phyloP scores from a whole-genome alignment of 768 basidiomycete genomes.

The Boletus reticuloceps region DNA sequence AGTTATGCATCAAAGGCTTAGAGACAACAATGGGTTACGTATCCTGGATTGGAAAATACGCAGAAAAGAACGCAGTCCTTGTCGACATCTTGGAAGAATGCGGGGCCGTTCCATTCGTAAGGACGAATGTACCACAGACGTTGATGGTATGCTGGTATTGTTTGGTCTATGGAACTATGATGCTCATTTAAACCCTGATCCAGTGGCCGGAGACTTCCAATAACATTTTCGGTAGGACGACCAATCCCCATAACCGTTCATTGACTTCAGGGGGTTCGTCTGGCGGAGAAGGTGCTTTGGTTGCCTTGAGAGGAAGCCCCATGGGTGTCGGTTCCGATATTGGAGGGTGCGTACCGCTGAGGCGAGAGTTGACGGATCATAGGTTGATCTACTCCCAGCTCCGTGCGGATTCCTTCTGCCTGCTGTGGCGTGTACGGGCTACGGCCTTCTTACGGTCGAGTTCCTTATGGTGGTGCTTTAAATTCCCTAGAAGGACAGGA shows the following conservation, averaged over 20 bases:
- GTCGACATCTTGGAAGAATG: conserved; percentile 62
- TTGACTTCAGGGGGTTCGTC: conserved; percentile 79
- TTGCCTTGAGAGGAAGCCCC: conserved; percentile 46
- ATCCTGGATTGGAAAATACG: conserved; percentile 63
- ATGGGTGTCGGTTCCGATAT: conserved; percentile 79
- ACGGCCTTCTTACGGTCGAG: conserved; percentile 62
- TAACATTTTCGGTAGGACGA: conserved; percentile 73
- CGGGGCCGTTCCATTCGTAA: conserved; percentile 71
- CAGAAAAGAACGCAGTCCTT: conserved; percentile 58
- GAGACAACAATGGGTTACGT: conserved; percentile 77
- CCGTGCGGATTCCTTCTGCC: conserved; percentile 65
- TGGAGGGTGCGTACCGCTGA: conserved; percentile 52
- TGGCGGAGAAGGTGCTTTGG: conserved; percentile 81
- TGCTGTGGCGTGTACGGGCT: conserved; percentile 73
- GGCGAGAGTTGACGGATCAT: not conserved
- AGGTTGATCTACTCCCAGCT: conserved; percentile 38
- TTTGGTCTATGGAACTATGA: not conserved
- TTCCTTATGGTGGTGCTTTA: conserved; percentile 66
- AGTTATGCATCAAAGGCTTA: conserved; percentile 63
- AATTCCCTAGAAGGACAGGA: conserved; percentile 74
- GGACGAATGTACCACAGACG: conserved; percentile 77
- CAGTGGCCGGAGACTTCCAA: conserved; percentile 82
- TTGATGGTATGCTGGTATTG: conserved; percentile 50
- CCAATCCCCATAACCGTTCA: conserved; percentile 70
- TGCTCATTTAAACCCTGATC: not conserved